phyloP scores from a whole-genome alignment of 768 basidiomycete species.

The Tremella mesenterica region DNA sequence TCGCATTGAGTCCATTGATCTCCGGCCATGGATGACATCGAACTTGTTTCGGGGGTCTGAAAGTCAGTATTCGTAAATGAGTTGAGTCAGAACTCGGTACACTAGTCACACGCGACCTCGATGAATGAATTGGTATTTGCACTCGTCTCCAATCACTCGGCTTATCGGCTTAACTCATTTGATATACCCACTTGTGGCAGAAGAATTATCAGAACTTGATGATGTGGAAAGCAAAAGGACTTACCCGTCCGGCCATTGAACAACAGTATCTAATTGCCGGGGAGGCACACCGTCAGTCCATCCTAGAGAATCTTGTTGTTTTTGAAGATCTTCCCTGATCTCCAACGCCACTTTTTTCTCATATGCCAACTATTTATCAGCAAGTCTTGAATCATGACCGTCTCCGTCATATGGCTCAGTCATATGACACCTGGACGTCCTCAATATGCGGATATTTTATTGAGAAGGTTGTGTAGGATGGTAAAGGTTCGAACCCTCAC shows the following conservation, averaged over 20 bases:
- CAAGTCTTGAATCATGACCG: neutral
- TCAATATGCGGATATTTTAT: neutral
- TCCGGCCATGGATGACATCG: slow-evolving; percentile 45
- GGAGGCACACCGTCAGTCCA: slow-evolving; percentile 38
- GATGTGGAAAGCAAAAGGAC: slow-evolving; percentile 3
- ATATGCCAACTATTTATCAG: slow-evolving; percentile 32
- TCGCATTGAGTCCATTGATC: slow-evolving; percentile 31
- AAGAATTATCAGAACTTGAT: neutral
- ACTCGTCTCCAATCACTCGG: neutral
- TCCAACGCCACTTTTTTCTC: slow-evolving; percentile 30
- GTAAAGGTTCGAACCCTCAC: too few relatives aligned
- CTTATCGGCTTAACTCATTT: neutral
- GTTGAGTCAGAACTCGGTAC: neutral
- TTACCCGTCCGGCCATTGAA: slow-evolving; percentile 24
- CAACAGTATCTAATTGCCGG: slow-evolving; percentile 4
- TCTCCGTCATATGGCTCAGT: neutral
- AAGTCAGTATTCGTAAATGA: too few relatives aligned
- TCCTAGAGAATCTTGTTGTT: slow-evolving; percentile 22
- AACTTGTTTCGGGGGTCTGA: slow-evolving; percentile 41
- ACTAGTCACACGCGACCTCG: neutral
- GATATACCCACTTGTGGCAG: too few relatives aligned
- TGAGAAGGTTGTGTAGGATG: neutral
- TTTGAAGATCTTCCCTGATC: slow-evolving; percentile 18
- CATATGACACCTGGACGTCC: neutral
- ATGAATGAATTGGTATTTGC: neutral